These are phyloP conservation scores for Leccinum variabile DNA, from an alignment of 1,284 basidiomycete species.

Conservation along the genomic window DNA sequence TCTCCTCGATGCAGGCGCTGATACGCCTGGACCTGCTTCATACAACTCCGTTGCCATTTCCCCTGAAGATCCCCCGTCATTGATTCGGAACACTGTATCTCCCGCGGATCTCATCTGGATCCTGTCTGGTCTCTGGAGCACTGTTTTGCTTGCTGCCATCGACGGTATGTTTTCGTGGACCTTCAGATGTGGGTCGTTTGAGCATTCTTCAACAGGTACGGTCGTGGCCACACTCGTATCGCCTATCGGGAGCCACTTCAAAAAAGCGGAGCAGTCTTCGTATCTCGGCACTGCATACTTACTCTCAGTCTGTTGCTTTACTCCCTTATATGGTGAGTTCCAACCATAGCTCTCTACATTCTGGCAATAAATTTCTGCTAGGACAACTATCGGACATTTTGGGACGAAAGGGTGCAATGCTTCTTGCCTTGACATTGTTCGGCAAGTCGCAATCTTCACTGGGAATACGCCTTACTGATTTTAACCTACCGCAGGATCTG, in stretches of 20 bases:
- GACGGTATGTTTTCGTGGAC: conserved; percentile 51
- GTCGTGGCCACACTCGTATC: conserved; percentile 75
- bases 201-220: conserved; percentile 36
- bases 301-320: conserved; percentile 87
- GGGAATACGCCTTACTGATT: background rate
- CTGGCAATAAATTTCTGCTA: background rate
- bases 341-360: background rate
- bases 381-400: background rate
- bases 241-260: conserved; percentile 78
- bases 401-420: background rate
- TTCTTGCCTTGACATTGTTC: background rate
- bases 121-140: conserved; percentile 72
- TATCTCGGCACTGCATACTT: conserved; percentile 89
- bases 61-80: background rate
- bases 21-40: background rate
- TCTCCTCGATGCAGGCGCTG: too few relatives aligned
- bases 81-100: conserved; percentile 46
- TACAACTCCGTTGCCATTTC: conserved; percentile 9
- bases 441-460: background rate
- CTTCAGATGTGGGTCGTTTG: background rate
- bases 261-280: conserved; percentile 75
- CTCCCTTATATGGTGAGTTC: conserved; percentile 63
- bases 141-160: conserved; percentile 77
- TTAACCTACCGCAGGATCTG: background rate
- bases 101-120: conserved; percentile 62